Evolutionary conservation across 176 grass and related monocot genomes (phyloP).

Genomic region (Dactylis glomerata): DNA sequence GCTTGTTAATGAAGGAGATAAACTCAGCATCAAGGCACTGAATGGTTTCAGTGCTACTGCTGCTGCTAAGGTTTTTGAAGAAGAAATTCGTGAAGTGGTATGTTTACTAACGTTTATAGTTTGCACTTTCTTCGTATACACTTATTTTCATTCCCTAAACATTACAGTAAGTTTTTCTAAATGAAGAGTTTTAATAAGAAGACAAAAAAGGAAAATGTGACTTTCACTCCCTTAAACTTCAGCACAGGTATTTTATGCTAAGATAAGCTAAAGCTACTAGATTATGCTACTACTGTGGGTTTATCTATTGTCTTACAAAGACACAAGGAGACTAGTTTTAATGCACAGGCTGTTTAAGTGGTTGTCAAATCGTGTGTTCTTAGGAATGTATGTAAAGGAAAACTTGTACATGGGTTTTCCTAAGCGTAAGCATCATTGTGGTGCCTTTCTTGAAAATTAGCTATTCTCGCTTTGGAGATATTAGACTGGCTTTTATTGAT

Average conservation of each 20-base stretch:
- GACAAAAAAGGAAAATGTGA: background rate
- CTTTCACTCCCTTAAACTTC: background rate
- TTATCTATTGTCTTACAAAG: background rate
- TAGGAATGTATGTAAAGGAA: background rate
- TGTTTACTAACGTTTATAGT: conserved; percentile 13
- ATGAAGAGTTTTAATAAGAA: conserved; percentile 12
- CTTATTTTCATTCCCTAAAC: background rate
- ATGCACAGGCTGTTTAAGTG: background rate
- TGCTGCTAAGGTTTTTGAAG: conserved; percentile 78
- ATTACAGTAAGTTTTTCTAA: conserved; percentile 7
- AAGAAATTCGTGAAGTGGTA: conserved; percentile 93
- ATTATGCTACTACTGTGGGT: background rate
- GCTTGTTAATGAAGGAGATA: conserved; percentile 40
- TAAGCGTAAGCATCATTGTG: background rate
- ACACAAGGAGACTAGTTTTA: background rate
- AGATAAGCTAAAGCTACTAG: background rate
- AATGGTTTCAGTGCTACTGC: conserved; percentile 66
- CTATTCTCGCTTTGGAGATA: background rate
- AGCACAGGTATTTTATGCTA: background rate
- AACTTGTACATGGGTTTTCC: background rate
- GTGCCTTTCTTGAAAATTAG: background rate
- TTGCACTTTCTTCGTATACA: background rate
- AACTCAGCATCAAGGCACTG: conserved; percentile 54
- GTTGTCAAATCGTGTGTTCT: conserved; percentile 1
- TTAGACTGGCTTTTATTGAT: background rate